phyloP scores from a whole-genome alignment of 352 stramenopile genomes.

The Salisapilia sapeloensis region DNA sequence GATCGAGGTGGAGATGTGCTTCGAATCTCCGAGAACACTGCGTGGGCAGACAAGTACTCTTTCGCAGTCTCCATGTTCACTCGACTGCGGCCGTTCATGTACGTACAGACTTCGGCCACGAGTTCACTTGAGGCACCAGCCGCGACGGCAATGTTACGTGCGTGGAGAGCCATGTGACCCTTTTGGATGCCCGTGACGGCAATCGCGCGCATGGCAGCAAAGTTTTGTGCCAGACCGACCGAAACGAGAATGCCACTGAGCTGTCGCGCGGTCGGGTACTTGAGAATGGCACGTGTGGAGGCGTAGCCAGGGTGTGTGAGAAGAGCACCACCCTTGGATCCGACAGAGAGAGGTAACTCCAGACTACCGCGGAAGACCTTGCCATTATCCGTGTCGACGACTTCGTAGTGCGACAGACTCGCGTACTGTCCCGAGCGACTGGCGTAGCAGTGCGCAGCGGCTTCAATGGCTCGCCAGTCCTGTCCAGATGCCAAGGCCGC shows the following conservation, averaged over 20 bases:
- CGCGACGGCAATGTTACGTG: constrained; percentile 74
- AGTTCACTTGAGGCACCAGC: constrained; percentile 57
- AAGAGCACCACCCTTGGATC: constrained; percentile 65
- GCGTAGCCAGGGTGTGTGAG: constrained; percentile 70
- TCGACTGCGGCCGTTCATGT: constrained; percentile 64
- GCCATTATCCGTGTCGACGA: constrained; percentile 15
- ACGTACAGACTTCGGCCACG: constrained; percentile 71
- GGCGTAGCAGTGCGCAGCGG: constrained; percentile 66
- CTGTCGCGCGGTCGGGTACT: constrained; percentile 35
- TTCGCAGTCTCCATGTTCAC: constrained; percentile 76
- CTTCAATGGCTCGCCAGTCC: constrained; percentile 75
- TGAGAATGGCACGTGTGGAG: constrained; percentile 58
- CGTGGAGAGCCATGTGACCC: constrained; percentile 76
- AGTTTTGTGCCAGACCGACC: constrained; percentile 77
- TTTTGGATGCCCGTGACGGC: constrained; percentile 78
- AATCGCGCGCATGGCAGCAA: constrained; percentile 68
- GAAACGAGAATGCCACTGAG: constrained; percentile 61
- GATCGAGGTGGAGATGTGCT: constrained; percentile 21
- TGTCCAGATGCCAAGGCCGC: constrained; percentile 69
- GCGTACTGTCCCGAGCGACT: constrained; percentile 63
- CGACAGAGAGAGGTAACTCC: constrained; percentile 65
- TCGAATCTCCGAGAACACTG: constrained; percentile 59
- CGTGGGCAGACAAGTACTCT: constrained; percentile 66
- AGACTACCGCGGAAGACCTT: constrained; percentile 46
- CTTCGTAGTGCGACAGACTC: constrained; percentile 61